Percentiles rank a stretch among this genome's conserved stretches.
Conservation (phyloP, 176 grass and related monocot species). For the Oropetium thomaeum region DNA sequence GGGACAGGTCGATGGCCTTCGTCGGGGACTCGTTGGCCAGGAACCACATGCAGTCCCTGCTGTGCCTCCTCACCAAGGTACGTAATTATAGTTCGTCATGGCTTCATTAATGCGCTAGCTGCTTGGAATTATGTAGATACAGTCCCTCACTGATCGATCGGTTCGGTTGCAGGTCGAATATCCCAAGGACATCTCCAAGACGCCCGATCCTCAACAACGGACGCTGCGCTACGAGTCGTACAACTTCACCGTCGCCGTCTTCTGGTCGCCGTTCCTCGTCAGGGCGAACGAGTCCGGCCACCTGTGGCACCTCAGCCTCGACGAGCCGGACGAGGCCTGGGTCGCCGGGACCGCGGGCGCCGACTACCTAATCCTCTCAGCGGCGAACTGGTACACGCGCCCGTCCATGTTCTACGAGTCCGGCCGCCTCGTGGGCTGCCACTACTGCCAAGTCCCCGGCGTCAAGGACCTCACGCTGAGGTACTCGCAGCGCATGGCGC, state of each 20-base stretch:
- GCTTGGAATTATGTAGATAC: no score
- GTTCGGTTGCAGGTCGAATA: conserved; percentile 22
- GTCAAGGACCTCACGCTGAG: conserved; percentile 26
- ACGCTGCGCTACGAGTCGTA: conserved; percentile 13
- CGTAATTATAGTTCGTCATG: no score
- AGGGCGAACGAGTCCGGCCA: conserved; percentile 28
- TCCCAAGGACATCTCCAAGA: conserved; percentile 26
- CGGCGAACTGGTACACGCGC: conserved; percentile 36
- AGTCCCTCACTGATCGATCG: no score
- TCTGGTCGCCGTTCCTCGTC: conserved; percentile 62
- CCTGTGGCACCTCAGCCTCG: conserved; percentile 50
- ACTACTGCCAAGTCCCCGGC: conserved; percentile 12
- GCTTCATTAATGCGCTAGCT: no score
- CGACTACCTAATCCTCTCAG: conserved; percentile 45
- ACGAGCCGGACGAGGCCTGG: conserved; percentile 51
- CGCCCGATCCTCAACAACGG: neutral
- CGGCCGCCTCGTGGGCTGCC: conserved; percentile 25
- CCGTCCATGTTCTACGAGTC: conserved; percentile 30
- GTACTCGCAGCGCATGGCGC: conserved; percentile 22
- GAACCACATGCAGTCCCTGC: conserved; percentile 71
- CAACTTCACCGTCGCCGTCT: conserved; percentile 46
- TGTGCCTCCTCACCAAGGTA: conserved; percentile 66
- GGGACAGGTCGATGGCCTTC: conserved; percentile 51
- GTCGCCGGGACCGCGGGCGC: neutral
- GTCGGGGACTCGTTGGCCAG: conserved; percentile 67